Base-by-base conservation (phyloP, 352 stramenopile genomes). In the Globisporangium spinosum region DNA sequence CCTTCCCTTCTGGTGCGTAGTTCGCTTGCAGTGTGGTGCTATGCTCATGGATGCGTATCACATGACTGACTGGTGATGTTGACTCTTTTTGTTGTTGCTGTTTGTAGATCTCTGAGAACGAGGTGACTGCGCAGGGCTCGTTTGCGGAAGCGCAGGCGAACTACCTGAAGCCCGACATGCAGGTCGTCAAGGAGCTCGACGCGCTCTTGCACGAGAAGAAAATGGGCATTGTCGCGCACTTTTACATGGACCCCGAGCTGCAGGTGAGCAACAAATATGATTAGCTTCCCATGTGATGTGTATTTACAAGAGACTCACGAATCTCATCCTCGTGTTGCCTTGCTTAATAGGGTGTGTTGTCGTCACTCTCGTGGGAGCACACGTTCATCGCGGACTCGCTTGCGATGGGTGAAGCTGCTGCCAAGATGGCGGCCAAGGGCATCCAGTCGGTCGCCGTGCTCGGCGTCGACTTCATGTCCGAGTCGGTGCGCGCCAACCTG, bases 211-310 rank as follows among this genome's bases (percentile, higher is more conserved):
- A 96, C 49, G 77, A 89, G 34, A 95, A 97, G 68, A 98, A 98
- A 64, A 97, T 98, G 79, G 95, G 96, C 57, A 95, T 99, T 67
- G 96, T 99, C 27, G 96, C 96, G 22, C 97, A 99, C 65, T 99
- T 98, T 72, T 99, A 99, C 84, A 99, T 99, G 97, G 97, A 99
- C 82, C 95, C 98, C 2, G 97, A 99, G 81, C 80, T 99, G 32
- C 95, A 99, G 72, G 89, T 90, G 53, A 67, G 89, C 23, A 23
- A 15, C 65, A 87, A 20, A 12, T 55, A 29, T 22, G 1, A 9
- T 23, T 34, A 1, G 32, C 32, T 38, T 38, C 32, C 5, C 6
- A 38, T 38, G 8, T 38, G 32, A 38, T 38, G 32, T 10, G 32
- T 38, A 38, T 38, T 38, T 38, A 12, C 32, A 38, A 38, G 4